Percentiles rank a stretch among this genome's conserved stretches.
These are phyloP conservation scores for Panicum hallii DNA, from an alignment of 202 grass and related monocot species.

Conservation along the genomic window DNA sequence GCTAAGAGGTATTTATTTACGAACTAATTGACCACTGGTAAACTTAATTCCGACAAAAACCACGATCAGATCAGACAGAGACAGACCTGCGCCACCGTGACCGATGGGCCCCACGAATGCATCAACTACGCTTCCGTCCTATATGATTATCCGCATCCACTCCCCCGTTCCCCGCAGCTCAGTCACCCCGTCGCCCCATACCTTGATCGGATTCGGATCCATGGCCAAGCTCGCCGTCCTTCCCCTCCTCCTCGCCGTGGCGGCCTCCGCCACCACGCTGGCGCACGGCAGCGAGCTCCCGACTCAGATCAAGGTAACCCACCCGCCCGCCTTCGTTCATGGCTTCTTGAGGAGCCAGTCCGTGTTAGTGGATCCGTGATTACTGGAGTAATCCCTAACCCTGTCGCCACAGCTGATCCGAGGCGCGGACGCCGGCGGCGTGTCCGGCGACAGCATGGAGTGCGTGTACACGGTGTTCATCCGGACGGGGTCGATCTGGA, in stretches of 20 bases:
- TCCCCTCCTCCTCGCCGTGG: constrained; percentile 56
- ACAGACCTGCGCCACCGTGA: background rate
- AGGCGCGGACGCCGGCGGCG: constrained; percentile 4
- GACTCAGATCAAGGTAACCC: constrained; percentile 58
- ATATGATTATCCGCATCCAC: constrained; percentile 36
- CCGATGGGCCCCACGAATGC: constrained; percentile 35
- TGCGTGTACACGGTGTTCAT: constrained; percentile 98
- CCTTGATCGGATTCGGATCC: constrained; percentile 25
- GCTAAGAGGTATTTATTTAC: no score
- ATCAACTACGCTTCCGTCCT: constrained; percentile 17
- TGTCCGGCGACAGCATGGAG: constrained; percentile 36
- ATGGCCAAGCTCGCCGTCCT: constrained; percentile 51
- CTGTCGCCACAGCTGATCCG: constrained; percentile 46
- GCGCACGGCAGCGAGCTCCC: constrained; percentile 44
- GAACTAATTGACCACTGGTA: no score
- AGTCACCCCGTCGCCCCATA: background rate
- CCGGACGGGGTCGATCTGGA: constrained; percentile 93
- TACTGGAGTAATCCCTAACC: background rate
- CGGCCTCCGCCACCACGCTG: constrained; percentile 32
- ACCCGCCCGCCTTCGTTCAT: background rate
- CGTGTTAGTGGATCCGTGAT: background rate
- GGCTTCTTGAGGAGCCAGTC: background rate
- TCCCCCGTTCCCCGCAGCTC: constrained; percentile 23
- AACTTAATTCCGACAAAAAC: no score
- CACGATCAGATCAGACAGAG: constrained; percentile 32